Evolutionary conservation across 345 rosid species (phyloP).

Genomic region (Crucihimalaya himalaica): DNA sequence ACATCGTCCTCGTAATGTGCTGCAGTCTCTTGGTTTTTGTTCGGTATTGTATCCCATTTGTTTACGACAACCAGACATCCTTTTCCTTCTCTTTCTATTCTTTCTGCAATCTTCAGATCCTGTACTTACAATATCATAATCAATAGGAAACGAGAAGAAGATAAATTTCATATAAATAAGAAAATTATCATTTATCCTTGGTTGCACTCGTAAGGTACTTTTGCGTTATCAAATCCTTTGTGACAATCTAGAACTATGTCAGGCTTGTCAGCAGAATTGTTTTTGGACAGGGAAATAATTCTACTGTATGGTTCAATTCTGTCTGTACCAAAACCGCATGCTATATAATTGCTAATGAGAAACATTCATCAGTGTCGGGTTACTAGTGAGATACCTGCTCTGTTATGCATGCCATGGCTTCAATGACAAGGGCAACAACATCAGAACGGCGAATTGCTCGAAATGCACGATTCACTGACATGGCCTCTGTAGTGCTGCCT

Average conservation of each 20-base stretch:
- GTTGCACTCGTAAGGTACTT: conserved; percentile 3
- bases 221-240: not conserved
- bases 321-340: not conserved
- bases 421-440: conserved; percentile 95
- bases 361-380: not conserved
- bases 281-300: not conserved
- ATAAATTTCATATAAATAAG: not conserved
- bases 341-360: not conserved
- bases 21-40: conserved; percentile 82
- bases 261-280: not conserved
- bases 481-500: conserved; percentile 86
- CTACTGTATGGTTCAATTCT: not conserved
- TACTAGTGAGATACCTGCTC: conserved; percentile 69
- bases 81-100: conserved; percentile 92
- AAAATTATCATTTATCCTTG: not conserved
- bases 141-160: conserved; percentile 3
- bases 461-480: conserved; percentile 93
- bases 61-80: conserved; percentile 95
- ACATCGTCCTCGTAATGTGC: conserved; percentile 84
- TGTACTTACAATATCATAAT: conserved; percentile 26
- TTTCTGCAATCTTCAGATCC: conserved; percentile 92
- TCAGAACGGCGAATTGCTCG: conserved; percentile 93
- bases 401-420: conserved; percentile 93
- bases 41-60: conserved; percentile 97
- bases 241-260: not conserved